Conservation (phyloP, 2,329 filamentous ascomycete genomes). For the Neonectria neomacrospora region DNA sequence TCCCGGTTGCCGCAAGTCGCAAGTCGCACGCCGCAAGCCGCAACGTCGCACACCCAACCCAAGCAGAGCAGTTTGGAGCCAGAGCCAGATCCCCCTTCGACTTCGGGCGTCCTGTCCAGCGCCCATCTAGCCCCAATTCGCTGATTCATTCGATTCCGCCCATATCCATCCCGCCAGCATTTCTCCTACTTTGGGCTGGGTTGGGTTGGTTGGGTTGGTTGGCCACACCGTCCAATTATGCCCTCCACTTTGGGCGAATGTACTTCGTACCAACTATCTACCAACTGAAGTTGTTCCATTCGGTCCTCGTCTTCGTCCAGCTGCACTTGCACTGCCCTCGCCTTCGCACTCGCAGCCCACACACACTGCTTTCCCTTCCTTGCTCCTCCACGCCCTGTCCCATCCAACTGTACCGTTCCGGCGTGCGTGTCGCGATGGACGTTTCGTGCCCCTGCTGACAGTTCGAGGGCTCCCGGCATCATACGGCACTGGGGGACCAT, state of each 20-base stretch:
- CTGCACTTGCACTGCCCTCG: constrained; percentile 34
- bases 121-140: constrained; percentile 23
- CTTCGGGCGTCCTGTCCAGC: constrained; percentile 20
- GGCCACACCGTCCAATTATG: constrained; percentile 19
- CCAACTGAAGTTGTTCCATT: not conserved
- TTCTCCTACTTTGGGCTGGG: not conserved
- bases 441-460: constrained; percentile 31
- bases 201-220: constrained; percentile 17
- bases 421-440: constrained; percentile 16
- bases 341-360: constrained; percentile 34
- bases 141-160: constrained; percentile 32
- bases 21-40: not conserved
- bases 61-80: not conserved
- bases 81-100: constrained; percentile 15
- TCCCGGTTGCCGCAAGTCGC: constrained; percentile 33
- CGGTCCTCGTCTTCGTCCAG: constrained; percentile 21
- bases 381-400: constrained; percentile 29
- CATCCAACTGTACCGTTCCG: constrained; percentile 24
- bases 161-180: constrained; percentile 16
- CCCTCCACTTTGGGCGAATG: constrained; percentile 9
- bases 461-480: constrained; percentile 20
- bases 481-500: constrained; percentile 10
- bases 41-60: constrained; percentile 19
- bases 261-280: not conserved
- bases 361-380: constrained; percentile 24